Evolutionary conservation across 352 stramenopile genomes (phyloP), one percentile per base, ranked within the genome.

Genomic region (Pythium dissimile): DNA sequence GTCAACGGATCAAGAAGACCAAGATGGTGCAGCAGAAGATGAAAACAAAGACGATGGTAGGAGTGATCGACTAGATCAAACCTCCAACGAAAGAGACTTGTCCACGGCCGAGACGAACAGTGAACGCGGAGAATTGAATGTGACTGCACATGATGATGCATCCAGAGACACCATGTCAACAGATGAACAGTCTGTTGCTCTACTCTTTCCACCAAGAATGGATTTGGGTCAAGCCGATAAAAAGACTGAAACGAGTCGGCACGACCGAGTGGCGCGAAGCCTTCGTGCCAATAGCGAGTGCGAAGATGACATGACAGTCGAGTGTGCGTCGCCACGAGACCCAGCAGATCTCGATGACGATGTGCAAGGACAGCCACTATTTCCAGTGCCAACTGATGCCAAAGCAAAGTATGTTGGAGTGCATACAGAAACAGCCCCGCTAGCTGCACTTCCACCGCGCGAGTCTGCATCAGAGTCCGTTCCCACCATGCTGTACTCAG

Each of bases 241-340:
- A 18, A 16, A 21, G 31, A 21, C 24, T n/a, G 38, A n/a, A 34
- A 20, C 26, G 23, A 55, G 10, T 37, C 13, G 35, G 35, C n/a
- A 42, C 16, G 11, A 45, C 38, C n/a, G 16, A 24, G 38, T 45
- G 18, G 5, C 3, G 38, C 15, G 18, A 45, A 24, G 46, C 15
- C n/a, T n/a, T n/a, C n/a, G n/a, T n/a, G n/a, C n/a, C n/a, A 21
- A 43, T 18, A 42, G 15, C 21, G 26, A 42, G 1, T 65, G 18
- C 1, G 48, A 59, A 2, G 58, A 65, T 9, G 58, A 59, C 24
- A 37, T 59, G 43, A 65, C 58, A 30, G 58, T 65, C 2, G 58
- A 65, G 20, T 65, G 49, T 32, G 49, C 58, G 12, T 65, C 58
- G 9, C 58, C 58, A 10, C 58, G 58, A 13, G 42, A 65, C 41